Evolutionary conservation across 371 early-diverging fungal species (phyloP), one percentile per base, ranked within the genome.

Genomic region (Smittium culicis): DNA sequence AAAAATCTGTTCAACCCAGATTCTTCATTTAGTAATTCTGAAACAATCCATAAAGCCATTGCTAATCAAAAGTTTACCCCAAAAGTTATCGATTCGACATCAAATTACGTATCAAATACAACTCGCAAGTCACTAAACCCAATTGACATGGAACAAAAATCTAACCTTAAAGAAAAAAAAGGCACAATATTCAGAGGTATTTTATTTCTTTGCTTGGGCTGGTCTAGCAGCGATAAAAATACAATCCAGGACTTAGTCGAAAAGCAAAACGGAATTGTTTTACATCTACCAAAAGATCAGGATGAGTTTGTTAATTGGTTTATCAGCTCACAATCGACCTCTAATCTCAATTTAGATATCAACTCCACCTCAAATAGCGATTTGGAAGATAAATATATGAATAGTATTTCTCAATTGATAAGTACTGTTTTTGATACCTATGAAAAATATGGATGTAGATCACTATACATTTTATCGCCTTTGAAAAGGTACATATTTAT

Each of bases 111-210:
- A n/a, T n/a, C n/a, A n/a, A n/a, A n/a, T n/a, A n/a, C n/a, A n/a
- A n/a, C n/a, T n/a, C n/a, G n/a, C n/a, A 31, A 60, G 60, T 34
- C 60, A 60, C 5, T 30, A 34, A 11, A 34, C 20, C 11, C 5
- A 11, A 11, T 20, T 30, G 30, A 11, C 5, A 11, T 20, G 60
- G 34, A 28, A 35, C 30, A 64, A n/a, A 61, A 32, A 11, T 31
- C 27, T 33, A 45, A 66, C 35, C n/a, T 66, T 14, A 45, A 20
- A 59, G 66, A n/a, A 59, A 66, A 66, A 28, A 66, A 5, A n/a
- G 66, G 66, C 25, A 14, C n/a, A 14, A 31, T 66, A 57, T 66
- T 66, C 66, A 45, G 60, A 31, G 56, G 58, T 2, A 11, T 66
- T 27, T 34, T 66, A 31, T 66, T 66, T 59, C 14, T 30, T 11